Evolutionary conservation across 345 rosid species (phyloP).

Genomic region (Eucalyptus marginata): DNA sequence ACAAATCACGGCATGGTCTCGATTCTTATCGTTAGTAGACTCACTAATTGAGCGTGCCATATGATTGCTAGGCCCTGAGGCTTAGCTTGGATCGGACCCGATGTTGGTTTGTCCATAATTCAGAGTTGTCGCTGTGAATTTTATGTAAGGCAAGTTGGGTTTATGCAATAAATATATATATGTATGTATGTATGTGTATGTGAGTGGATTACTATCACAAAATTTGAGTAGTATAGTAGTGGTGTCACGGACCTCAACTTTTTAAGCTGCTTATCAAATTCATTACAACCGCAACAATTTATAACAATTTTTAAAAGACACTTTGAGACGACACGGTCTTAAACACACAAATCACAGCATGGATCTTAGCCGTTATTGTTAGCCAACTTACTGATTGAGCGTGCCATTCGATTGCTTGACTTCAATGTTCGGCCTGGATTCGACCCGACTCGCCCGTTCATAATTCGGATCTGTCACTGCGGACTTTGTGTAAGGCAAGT

Average conservation of each 20-base stretch:
- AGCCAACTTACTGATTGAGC: not conserved
- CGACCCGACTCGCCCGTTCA: no score
- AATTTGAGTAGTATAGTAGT: no score
- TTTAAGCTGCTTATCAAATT: not conserved
- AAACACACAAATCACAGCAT: no score
- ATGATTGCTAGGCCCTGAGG: not conserved
- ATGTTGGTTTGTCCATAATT: not conserved
- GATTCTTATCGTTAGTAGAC: not conserved
- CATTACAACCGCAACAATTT: fast-evolving
- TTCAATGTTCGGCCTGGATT: fast-evolving
- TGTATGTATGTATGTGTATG: no score
- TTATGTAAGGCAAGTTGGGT: not conserved
- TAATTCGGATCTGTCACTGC: not conserved
- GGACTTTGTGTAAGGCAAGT: no score
- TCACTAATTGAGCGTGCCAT: not conserved
- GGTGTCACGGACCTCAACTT: fast-evolving
- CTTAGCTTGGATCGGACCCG: not conserved
- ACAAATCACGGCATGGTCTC: fast-evolving
- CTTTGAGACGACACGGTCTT: not conserved
- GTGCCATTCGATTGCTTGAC: fast-evolving
- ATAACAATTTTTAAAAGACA: no score
- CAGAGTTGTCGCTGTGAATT: fast-evolving
- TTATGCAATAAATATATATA: no score
- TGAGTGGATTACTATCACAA: no score
- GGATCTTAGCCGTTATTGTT: not conserved